Percentiles rank a stretch among this genome's conserved stretches.
phyloP scores from a whole-genome alignment of 2,329 filamentous ascomycete species.

The Tolypocladium album region DNA sequence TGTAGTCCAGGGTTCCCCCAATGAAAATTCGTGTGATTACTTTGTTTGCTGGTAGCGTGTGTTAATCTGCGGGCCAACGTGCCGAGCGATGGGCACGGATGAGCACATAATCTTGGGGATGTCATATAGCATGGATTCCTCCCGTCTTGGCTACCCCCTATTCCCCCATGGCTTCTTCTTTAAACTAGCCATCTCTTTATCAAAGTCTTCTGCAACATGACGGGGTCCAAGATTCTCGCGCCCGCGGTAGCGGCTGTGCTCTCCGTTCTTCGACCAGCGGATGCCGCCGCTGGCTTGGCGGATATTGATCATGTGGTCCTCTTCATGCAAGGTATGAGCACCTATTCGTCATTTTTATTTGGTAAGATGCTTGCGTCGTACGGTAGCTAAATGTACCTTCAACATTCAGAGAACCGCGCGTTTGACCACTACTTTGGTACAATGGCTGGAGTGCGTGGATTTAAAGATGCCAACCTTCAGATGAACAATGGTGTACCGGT shows the following conservation, averaged over 20 bases:
- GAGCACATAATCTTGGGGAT: too few relatives aligned
- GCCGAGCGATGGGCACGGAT: neutral
- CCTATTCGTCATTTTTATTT: neutral
- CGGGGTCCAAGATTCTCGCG: neutral
- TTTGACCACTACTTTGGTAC: constrained; percentile 42
- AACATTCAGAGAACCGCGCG: constrained; percentile 19
- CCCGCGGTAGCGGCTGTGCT: neutral
- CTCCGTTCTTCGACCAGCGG: neutral
- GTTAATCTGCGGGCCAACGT: neutral
- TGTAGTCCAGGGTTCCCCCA: neutral
- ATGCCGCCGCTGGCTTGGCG: constrained; percentile 6
- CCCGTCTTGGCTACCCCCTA: neutral
- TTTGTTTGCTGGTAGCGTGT: neutral
- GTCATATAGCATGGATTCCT: neutral
- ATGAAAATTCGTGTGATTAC: neutral
- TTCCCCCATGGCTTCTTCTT: neutral
- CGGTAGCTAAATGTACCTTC: neutral
- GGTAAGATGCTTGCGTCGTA: too few relatives aligned
- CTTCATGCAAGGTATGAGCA: constrained; percentile 37
- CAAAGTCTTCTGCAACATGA: neutral
- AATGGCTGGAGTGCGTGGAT: constrained; percentile 43
- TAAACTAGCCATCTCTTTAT: neutral
- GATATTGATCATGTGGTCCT: constrained; percentile 47
- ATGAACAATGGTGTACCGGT: constrained; percentile 33
- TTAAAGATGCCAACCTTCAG: constrained; percentile 44